Conservation (phyloP, 305 asterid species). For the Fraxinus albicans region DNA sequence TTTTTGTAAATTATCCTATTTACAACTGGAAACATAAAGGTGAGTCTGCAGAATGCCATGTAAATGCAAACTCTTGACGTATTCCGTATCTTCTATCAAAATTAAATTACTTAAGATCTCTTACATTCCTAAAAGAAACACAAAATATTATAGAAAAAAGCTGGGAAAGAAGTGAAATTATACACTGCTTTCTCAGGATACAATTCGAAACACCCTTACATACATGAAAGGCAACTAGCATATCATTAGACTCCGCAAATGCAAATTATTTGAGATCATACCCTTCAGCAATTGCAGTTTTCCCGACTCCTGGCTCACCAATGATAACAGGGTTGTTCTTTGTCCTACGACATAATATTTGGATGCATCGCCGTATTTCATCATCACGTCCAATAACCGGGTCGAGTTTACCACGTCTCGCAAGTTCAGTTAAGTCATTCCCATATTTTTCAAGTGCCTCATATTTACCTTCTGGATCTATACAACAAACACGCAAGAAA, state of each 20-base stretch:
- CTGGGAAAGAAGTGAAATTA: not conserved
- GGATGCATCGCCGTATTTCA: slow-evolving; percentile 80
- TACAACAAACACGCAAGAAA: slow-evolving; percentile 7
- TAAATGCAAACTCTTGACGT: not conserved
- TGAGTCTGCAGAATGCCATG: not conserved
- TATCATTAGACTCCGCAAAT: not conserved
- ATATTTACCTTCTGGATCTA: slow-evolving; percentile 75
- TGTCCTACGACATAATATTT: slow-evolving; percentile 69
- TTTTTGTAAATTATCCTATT: not conserved
- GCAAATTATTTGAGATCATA: slow-evolving; percentile 29
- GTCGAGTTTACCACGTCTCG: slow-evolving; percentile 76
- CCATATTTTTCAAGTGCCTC: slow-evolving; percentile 83
- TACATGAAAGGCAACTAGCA: slow-evolving; percentile 1
- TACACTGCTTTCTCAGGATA: not conserved
- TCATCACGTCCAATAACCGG: slow-evolving; percentile 84
- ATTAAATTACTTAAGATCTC: not conserved
- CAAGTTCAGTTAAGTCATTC: slow-evolving; percentile 81
- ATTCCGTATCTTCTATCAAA: not conserved
- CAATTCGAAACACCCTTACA: not conserved
- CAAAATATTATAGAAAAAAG: not conserved
- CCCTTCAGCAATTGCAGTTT: slow-evolving; percentile 93
- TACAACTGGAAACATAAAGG: not conserved
- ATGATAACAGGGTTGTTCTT: slow-evolving; percentile 82
- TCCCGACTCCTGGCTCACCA: slow-evolving; percentile 88
- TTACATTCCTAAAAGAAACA: not conserved